Evolutionary conservation across 306 rosid species (phyloP).

Genomic region (Quercus gilva): DNA sequence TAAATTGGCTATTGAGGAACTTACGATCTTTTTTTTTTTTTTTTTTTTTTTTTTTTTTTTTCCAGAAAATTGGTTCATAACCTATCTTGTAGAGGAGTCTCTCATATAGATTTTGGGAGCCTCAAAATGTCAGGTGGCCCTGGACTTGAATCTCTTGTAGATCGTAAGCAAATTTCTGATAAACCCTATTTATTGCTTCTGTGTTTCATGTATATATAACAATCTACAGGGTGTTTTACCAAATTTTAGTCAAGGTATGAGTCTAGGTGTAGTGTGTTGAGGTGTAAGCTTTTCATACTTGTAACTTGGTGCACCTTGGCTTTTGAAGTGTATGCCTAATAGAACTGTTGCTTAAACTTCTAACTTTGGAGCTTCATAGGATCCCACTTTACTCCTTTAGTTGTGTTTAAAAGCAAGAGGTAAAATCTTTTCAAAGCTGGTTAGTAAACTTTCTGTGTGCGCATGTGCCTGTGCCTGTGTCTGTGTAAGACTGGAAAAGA

Average conservation of each 20-base stretch:
- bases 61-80: background rate
- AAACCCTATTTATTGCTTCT: background rate
- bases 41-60: no score
- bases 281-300: background rate
- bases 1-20: no score
- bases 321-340: background rate
- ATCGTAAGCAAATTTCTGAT: constrained; percentile 34
- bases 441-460: background rate
- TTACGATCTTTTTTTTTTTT: no score
- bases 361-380: background rate
- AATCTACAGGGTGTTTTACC: background rate
- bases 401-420: background rate
- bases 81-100: background rate
- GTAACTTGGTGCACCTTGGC: background rate
- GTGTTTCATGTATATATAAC: background rate
- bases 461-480: background rate
- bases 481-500: background rate
- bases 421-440: background rate
- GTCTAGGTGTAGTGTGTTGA: background rate
- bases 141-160: constrained; percentile 58
- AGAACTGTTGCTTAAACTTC: background rate
- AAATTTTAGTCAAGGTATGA: background rate
- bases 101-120: background rate
- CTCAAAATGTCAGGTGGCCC: constrained; percentile 43
- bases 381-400: background rate